A percentile compares a stretch with the other conserved stretches of the same genome.
Evolutionary conservation across 768 basidiomycete genomes (phyloP).

Genomic region (Psilocybe cyanescens): DNA sequence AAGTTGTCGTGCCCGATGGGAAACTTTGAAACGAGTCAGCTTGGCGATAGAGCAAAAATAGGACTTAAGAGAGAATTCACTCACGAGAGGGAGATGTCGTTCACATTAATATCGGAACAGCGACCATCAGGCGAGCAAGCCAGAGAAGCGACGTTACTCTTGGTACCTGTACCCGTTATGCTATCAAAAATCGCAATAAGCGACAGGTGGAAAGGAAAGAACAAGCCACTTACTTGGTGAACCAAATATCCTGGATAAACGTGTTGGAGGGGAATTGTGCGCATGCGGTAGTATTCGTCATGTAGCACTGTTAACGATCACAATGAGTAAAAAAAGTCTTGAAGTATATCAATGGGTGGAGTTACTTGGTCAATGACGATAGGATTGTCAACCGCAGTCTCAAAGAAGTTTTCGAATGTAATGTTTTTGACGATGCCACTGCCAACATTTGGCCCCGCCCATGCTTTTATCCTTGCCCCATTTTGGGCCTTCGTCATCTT

Average conservation of each 20-base stretch:
- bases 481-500: conserved; percentile 66
- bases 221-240: conserved; percentile 42
- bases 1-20: conserved; percentile 46
- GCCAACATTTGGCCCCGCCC: conserved; percentile 62
- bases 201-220: background rate
- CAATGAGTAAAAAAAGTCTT: background rate
- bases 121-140: conserved; percentile 59
- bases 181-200: conserved; percentile 29
- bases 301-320: conserved; percentile 44
- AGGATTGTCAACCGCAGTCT: conserved; percentile 60
- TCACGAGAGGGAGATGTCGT: conserved; percentile 48
- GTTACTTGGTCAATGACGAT: conserved; percentile 44
- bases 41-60: background rate
- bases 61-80: conserved; percentile 18
- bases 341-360: background rate
- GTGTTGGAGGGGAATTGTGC: conserved; percentile 59
- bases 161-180: conserved; percentile 60
- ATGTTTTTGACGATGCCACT: conserved; percentile 61
- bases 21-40: conserved; percentile 27
- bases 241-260: conserved; percentile 60
- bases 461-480: conserved; percentile 72
- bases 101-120: conserved; percentile 52
- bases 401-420: conserved; percentile 54
- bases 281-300: conserved; percentile 48
- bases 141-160: conserved; percentile 54